These are phyloP conservation scores for Gastrolobium villosum DNA, from an alignment of 306 rosid species.

Conservation along the genomic window DNA sequence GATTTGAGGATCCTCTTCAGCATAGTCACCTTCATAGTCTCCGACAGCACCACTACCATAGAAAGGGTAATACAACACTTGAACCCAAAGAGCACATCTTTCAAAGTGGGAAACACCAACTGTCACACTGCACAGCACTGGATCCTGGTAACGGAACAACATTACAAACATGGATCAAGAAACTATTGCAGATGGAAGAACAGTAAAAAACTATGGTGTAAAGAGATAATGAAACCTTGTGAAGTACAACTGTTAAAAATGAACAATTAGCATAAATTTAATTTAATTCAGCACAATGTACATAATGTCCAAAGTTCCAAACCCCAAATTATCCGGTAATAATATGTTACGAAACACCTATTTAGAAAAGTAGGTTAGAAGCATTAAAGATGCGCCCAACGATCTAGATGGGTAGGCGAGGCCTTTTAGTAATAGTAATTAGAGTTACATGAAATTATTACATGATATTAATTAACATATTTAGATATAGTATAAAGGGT, in stretches of 20 bases:
- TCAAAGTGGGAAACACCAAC: conserved; percentile 98
- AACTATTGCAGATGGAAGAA: conserved; percentile 9
- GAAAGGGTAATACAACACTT: conserved; percentile 96
- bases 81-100: conserved; percentile 97
- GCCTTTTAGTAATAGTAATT: too few species aligned
- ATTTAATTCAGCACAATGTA: conserved; percentile 25
- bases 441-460: too few species aligned
- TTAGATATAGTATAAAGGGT: too few species aligned
- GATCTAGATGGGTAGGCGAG: too few species aligned
- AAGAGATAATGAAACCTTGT: conserved; percentile 36
- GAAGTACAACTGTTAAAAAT: conserved; percentile 2
- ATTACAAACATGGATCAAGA: conserved; percentile 47
- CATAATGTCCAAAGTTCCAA: conserved; percentile 10
- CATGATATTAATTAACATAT: too few species aligned
- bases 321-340: conserved; percentile 14
- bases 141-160: conserved; percentile 74
- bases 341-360: background rate
- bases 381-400: too few species aligned
- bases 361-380: too few species aligned
- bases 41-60: conserved; percentile 93
- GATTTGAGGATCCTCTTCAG: conserved; percentile 94
- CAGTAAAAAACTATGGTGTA: background rate
- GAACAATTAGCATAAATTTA: conserved; percentile 10
- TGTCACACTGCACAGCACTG: conserved; percentile 91
- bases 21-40: conserved; percentile 94